Base-by-base conservation (phyloP, 225 moss, liverwort and hornwort genomes). In the Anthoceros angustus region DNA sequence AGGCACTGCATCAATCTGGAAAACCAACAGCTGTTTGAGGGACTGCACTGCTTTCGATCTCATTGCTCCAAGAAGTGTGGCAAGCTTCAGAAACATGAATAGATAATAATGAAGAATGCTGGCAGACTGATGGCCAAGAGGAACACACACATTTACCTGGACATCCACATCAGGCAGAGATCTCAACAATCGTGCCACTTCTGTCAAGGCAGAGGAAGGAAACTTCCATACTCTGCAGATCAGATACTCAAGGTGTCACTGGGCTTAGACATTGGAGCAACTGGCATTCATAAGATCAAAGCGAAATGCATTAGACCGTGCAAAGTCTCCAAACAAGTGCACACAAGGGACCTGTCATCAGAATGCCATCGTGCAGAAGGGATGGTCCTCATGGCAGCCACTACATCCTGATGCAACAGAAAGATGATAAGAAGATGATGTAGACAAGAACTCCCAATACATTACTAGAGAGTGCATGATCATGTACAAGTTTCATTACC, bases 281-380 rank as follows among this genome's bases (percentile, higher is more conserved):
- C 32, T 1, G 32, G 32, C 32, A 32, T 32, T 32, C 32, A 1
- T 32, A 32, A 32, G 32, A 32, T 32, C 32, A 1, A 32, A 32
- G 32, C 1, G 4, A 32, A 32, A 4, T 32, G 32, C 32, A 32
- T 4, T 32, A 4, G 4, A 4, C 32, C 4, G 32, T 32, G 4
- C 32, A 32, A 46, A 46, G 45, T 21, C 5, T 63, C 2, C 0
- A 12, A 12, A n/a, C n/a, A n/a, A 63, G 5, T 12, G 1, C 12
- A 63, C 14, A 12, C 11, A 64, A 41, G 23, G 62, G 63, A 90
- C 95, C 91, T 80, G 71, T 95, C 95, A 67, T 78, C 85, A 8
- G 73, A 70, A 42, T 83, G 74, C 83, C 91, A 98, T 42, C 87
- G 83, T 68, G 85, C 86, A 67, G 75, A 81, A 66, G 87, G 82